A percentile compares a stretch with the other conserved stretches of the same genome.
phyloP scores from a whole-genome alignment of 192 early-diverging fungal species.

The Umbelopsis isabellina region DNA sequence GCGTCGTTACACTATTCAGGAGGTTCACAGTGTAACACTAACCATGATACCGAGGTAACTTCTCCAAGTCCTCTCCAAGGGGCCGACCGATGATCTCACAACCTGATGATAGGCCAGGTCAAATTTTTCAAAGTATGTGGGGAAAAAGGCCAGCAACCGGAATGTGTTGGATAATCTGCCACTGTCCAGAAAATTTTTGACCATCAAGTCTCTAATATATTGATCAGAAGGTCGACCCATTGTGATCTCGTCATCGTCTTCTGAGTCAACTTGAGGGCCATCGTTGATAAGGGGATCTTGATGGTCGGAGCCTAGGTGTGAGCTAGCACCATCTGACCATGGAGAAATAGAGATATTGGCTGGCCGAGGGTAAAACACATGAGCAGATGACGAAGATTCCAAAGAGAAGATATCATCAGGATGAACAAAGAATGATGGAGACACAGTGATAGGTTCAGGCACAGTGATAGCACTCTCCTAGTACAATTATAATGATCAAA shows the following conservation, averaged over 20 bases:
- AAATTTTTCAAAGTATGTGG: conserved; percentile 56
- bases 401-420: conserved; percentile 53
- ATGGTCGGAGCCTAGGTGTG: conserved; percentile 16
- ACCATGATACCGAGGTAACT: conserved; percentile 59
- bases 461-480: conserved; percentile 46
- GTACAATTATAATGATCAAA: not conserved
- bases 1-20: not conserved
- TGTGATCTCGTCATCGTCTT: conserved; percentile 2
- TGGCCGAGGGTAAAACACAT: conserved; percentile 34
- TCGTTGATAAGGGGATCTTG: conserved; percentile 8
- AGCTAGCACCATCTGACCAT: conserved; percentile 27
- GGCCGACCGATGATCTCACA: conserved; percentile 46
- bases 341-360: conserved; percentile 47
- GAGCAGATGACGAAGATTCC: conserved; percentile 37
- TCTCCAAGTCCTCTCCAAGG: conserved; percentile 52
- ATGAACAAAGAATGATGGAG: conserved; percentile 59
- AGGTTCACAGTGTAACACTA: conserved; percentile 16
- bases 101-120: conserved; percentile 43
- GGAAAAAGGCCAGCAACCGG: conserved; percentile 59
- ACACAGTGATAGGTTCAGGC: conserved; percentile 47
- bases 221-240: conserved; percentile 52
- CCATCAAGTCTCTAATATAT: conserved; percentile 49
- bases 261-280: conserved; percentile 1
- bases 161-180: conserved; percentile 53
- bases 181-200: conserved; percentile 50